A percentile compares a stretch with the other conserved stretches of the same genome.
Evolutionary conservation across 306 rosid genomes (phyloP).

Genomic region (Castanopsis chinensis): DNA sequence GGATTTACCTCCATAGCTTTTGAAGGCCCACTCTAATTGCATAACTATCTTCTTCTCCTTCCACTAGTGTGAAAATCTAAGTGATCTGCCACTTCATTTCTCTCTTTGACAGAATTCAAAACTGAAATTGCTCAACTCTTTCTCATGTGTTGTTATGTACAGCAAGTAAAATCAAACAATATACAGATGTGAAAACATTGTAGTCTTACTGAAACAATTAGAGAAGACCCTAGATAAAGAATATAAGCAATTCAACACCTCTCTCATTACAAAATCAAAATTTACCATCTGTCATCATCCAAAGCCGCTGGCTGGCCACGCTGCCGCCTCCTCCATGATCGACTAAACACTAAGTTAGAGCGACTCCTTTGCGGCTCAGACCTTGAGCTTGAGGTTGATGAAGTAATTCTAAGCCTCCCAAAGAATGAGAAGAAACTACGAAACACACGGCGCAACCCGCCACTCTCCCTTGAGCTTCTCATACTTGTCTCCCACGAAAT

Average conservation of each 20-base stretch:
- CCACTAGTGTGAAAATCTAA: constrained; percentile 10
- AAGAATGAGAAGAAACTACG: constrained; percentile 46
- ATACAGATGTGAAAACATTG: constrained; percentile 7
- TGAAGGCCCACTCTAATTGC: constrained; percentile 20
- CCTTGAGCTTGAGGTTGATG: constrained; percentile 31
- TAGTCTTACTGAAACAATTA: constrained; percentile 15
- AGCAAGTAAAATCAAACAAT: constrained; percentile 22
- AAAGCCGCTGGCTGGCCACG: constrained; percentile 30
- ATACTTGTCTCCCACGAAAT: constrained; percentile 48
- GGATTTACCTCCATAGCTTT: constrained; percentile 10
- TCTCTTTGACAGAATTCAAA: constrained; percentile 15
- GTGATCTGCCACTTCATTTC: constrained; percentile 13
- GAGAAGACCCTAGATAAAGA: not conserved
- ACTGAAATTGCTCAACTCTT: constrained; percentile 22
- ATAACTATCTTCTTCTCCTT: constrained; percentile 11
- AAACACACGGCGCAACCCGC: constrained; percentile 44
- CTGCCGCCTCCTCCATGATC: constrained; percentile 42
- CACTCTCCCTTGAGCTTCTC: constrained; percentile 45
- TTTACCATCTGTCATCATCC: constrained; percentile 35
- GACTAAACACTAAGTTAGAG: constrained; percentile 33
- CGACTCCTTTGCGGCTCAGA: constrained; percentile 32
- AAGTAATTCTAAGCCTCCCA: constrained; percentile 43
- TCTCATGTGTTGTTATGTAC: constrained; percentile 41
- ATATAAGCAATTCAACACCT: constrained; percentile 10
- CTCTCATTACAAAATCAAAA: not conserved